These are phyloP conservation scores for Eucalyptus grandis DNA, from an alignment of 345 rosid genomes.

Conservation along the genomic window DNA sequence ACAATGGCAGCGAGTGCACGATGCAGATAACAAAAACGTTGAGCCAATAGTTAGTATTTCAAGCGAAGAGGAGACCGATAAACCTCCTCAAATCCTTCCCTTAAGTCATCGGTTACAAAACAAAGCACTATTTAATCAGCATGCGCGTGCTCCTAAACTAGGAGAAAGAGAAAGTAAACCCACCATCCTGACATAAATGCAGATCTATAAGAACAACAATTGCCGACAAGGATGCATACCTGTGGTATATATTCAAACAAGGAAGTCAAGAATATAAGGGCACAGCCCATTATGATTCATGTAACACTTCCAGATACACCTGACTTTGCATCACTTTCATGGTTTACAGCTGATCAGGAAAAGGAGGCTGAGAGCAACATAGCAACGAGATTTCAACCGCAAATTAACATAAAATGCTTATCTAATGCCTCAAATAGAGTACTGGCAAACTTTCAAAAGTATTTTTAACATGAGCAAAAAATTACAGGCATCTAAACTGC, in stretches of 20 bases:
- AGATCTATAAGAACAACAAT: not conserved
- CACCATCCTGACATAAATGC: not conserved
- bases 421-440: not conserved
- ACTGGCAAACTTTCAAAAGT: not conserved
- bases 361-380: conserved; percentile 51
- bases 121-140: not conserved
- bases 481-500: not conserved
- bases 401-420: not conserved
- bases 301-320: conserved; percentile 75
- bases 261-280: conserved; percentile 80
- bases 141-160: not conserved
- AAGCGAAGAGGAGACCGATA: not conserved
- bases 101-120: not conserved
- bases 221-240: conserved; percentile 30
- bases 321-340: conserved; percentile 91
- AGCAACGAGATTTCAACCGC: not conserved
- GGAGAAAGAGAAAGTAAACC: not conserved
- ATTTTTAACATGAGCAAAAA: not conserved
- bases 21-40: conserved; percentile 29
- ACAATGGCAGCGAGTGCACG: conserved; percentile 96
- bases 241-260: conserved; percentile 82
- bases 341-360: conserved; percentile 97
- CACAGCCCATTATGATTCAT: conserved; percentile 70
- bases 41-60: conserved; percentile 6
- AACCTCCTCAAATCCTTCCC: not conserved